A percentile compares a stretch with the other conserved stretches of the same genome.
phyloP scores from a whole-genome alignment of 225 moss, liverwort and hornwort genomes.

The Marchantia polymorpha region DNA sequence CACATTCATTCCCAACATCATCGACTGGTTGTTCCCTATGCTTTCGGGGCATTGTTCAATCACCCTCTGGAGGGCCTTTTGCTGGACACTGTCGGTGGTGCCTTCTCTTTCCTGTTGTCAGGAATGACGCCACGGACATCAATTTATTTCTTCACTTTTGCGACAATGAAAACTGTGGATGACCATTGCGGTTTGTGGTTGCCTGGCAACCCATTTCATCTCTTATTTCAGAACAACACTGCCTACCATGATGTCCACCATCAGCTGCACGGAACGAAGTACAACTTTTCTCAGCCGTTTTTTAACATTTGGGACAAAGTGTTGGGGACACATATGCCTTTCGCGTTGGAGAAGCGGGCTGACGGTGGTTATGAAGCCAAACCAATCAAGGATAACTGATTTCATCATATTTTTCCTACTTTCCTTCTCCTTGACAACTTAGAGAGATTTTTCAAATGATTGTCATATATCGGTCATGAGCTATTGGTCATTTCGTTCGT shows the following conservation, averaged over 20 bases:
- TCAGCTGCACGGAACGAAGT: slow-evolving; percentile 87
- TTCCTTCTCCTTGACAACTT: neutral
- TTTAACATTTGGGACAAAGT: slow-evolving; percentile 81
- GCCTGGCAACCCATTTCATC: slow-evolving; percentile 82
- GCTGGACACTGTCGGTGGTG: slow-evolving; percentile 83
- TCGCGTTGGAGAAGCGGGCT: slow-evolving; percentile 61
- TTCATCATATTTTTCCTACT: neutral
- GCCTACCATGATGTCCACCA: slow-evolving; percentile 98
- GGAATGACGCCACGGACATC: slow-evolving; percentile 96
- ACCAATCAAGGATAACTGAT: slow-evolving; percentile 51
- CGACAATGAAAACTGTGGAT: slow-evolving; percentile 87
- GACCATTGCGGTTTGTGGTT: slow-evolving; percentile 90
- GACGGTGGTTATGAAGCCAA: slow-evolving; percentile 80
- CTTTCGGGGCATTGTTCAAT: slow-evolving; percentile 89
- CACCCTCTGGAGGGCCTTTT: slow-evolving; percentile 87
- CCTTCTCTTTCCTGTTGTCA: slow-evolving; percentile 69
- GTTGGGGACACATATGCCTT: slow-evolving; percentile 84
- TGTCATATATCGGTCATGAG: slow-evolving; percentile 24
- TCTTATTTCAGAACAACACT: slow-evolving; percentile 80
- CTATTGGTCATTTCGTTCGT: slow-evolving; percentile 5
- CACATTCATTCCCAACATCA: slow-evolving; percentile 85
- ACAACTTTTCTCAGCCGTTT: slow-evolving; percentile 92
- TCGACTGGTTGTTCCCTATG: slow-evolving; percentile 81
- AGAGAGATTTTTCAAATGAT: slow-evolving; percentile 12
- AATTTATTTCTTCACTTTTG: slow-evolving; percentile 85